Conservation (phyloP, 2,329 filamentous ascomycete species). For the Alternaria hordeiaustralica region DNA sequence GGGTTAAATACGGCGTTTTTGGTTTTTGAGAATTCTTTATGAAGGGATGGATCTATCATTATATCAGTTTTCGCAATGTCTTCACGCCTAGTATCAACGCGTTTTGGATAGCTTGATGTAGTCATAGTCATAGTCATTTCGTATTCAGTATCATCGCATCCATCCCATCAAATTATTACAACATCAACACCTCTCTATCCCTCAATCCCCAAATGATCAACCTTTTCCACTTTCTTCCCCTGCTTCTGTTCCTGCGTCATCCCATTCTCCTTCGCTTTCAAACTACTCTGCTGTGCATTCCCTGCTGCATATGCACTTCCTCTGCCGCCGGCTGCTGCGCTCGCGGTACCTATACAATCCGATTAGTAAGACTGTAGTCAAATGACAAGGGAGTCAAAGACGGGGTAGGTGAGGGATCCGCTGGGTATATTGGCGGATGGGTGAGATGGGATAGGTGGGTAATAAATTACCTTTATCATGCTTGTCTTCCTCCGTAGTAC, state of each 20-base stretch:
- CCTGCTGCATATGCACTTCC: conserved; percentile 33
- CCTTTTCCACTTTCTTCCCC: conserved; percentile 20
- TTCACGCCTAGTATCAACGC: neutral
- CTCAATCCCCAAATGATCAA: conserved; percentile 49
- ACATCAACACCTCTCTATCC: conserved; percentile 7
- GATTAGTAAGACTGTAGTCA: neutral
- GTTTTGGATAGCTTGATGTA: neutral
- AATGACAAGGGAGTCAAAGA: fast-evolving
- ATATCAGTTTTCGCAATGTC: neutral
- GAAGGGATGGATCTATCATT: neutral
- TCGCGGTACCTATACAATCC: conserved; percentile 19
- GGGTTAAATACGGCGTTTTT: neutral
- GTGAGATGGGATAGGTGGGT: neutral
- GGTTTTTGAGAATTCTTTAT: neutral
- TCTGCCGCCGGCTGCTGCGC: conserved; percentile 23
- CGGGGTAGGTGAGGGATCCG: neutral
- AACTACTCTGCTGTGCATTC: conserved; percentile 20
- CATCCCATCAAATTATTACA: too few relatives aligned
- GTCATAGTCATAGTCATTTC: neutral
- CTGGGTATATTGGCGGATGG: neutral
- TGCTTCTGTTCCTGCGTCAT: conserved; percentile 10
- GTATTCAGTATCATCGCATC: too few relatives aligned
- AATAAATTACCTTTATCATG: conserved; percentile 29
- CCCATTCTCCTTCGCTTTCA: conserved; percentile 12
- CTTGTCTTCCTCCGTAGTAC: conserved; percentile 27